phyloP scores from a whole-genome alignment of 192 early-diverging fungal species.

The Coemansia sp. region DNA sequence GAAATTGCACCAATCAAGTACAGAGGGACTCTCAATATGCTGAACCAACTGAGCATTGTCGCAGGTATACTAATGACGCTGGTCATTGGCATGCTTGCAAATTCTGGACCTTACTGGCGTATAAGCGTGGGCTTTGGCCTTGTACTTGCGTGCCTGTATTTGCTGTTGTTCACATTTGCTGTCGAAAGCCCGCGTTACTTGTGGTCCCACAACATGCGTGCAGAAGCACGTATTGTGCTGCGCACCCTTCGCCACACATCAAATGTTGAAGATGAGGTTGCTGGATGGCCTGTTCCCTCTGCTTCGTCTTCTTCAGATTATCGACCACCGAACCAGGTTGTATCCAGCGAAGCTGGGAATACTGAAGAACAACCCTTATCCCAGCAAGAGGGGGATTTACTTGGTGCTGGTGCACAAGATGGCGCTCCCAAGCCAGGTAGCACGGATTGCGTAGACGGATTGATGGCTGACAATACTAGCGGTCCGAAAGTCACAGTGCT shows the following conservation, averaged over 20 bases:
- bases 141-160: slow-evolving; percentile 59
- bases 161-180: slow-evolving; percentile 53
- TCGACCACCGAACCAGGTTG: neutral
- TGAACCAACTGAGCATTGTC: slow-evolving; percentile 86
- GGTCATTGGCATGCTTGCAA: slow-evolving; percentile 62
- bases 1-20: slow-evolving; percentile 72
- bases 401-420: neutral
- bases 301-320: neutral
- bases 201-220: slow-evolving; percentile 33
- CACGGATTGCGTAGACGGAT: neutral
- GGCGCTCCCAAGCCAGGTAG: slow-evolving; percentile 12
- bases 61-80: slow-evolving; percentile 77
- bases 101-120: slow-evolving; percentile 69
- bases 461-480: neutral
- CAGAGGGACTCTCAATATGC: slow-evolving; percentile 71
- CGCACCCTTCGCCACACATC: slow-evolving; percentile 35
- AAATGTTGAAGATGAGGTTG: slow-evolving; percentile 43
- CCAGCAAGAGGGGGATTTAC: neutral
- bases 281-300: slow-evolving; percentile 20
- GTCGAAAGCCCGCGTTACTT: slow-evolving; percentile 80
- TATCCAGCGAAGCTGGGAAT: neutral
- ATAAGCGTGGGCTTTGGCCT: slow-evolving; percentile 64
- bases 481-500: slow-evolving; percentile 31
- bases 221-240: slow-evolving; percentile 37
- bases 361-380: neutral